phyloP scores from a whole-genome alignment of 1,139 yeast genomes.

The Protomyces lactucae-debilis region DNA sequence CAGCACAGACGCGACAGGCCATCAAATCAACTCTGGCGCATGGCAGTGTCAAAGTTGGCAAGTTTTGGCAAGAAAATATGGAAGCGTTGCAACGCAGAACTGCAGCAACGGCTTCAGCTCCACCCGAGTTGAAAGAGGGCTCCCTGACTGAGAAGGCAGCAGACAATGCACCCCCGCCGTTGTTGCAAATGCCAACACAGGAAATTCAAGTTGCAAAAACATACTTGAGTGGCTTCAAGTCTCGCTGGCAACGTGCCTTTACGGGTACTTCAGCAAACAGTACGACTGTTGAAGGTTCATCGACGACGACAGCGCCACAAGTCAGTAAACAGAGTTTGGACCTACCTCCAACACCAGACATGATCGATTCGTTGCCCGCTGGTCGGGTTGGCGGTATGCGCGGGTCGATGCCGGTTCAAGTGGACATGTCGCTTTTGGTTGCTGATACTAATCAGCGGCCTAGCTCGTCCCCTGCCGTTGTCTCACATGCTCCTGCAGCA shows the following conservation, averaged over 20 bases:
- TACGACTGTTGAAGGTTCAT: background rate
- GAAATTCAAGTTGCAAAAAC: background rate
- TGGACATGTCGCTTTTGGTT: background rate
- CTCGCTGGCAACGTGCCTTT: conserved; percentile 18
- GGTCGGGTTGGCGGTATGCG: background rate
- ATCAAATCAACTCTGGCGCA: conserved; percentile 18
- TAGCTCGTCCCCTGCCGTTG: background rate
- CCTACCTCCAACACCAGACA: background rate
- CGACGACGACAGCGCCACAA: background rate
- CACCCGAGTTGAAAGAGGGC: background rate
- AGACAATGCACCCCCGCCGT: background rate
- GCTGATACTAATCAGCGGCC: background rate
- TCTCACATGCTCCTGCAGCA: background rate
- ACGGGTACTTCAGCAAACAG: background rate
- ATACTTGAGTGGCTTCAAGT: conserved; percentile 19
- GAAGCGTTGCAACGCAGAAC: conserved; percentile 15
- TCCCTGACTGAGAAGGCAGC: background rate
- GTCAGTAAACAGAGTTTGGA: background rate
- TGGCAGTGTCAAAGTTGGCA: conserved; percentile 16
- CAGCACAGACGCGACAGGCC: conserved; percentile 25
- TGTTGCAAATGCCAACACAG: background rate
- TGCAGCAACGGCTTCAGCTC: background rate
- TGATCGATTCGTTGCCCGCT: background rate
- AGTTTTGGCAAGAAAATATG: conserved; percentile 12
- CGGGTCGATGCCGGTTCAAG: background rate